Percentiles rank a stretch among this genome's conserved stretches.
Conservation (phyloP, 495 filamentous ascomycete species). For the Schizothecium vesticola region DNA sequence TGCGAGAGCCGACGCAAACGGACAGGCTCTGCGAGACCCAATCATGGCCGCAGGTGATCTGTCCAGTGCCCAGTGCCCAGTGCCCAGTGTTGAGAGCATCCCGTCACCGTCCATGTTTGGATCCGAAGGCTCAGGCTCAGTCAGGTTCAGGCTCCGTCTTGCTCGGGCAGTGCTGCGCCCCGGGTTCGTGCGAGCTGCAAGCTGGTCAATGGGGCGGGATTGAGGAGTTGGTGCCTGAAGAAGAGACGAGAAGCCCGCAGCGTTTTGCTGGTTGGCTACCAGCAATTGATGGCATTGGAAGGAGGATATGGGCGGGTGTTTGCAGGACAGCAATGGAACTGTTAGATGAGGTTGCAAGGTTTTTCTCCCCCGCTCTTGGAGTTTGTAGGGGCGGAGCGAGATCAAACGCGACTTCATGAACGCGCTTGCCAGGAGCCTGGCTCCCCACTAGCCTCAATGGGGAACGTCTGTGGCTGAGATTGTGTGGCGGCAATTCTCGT, state of each 20-base stretch:
- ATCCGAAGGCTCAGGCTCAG: not conserved
- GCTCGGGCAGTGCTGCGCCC: not conserved
- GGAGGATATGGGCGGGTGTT: not conserved
- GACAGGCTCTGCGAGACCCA: conserved; percentile 2
- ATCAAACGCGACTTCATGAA: not conserved
- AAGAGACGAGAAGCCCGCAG: not conserved
- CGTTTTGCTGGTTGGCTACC: not conserved
- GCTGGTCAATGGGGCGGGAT: not conserved
- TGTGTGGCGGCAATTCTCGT: not conserved
- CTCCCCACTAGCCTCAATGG: not conserved
- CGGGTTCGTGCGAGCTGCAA: not conserved
- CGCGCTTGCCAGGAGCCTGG: not conserved
- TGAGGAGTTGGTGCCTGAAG: conserved; percentile 6
- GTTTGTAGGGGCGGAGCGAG: not conserved
- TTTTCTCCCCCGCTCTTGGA: not conserved
- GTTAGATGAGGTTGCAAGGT: not conserved
- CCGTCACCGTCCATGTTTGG: not conserved
- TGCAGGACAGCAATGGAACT: not conserved
- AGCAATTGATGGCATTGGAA: not conserved
- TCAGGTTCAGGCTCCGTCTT: not conserved
- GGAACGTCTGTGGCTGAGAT: not conserved
- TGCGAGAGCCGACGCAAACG: conserved; percentile 17
- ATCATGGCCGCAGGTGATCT: conserved; percentile 3
- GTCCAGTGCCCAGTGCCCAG: conserved; percentile 2
- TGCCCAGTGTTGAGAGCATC: not conserved